A percentile compares a stretch with the other conserved stretches of the same genome.
These are phyloP conservation scores for Fusarium sp. DNA, from an alignment of 2,329 filamentous ascomycete species.

Conservation along the genomic window DNA sequence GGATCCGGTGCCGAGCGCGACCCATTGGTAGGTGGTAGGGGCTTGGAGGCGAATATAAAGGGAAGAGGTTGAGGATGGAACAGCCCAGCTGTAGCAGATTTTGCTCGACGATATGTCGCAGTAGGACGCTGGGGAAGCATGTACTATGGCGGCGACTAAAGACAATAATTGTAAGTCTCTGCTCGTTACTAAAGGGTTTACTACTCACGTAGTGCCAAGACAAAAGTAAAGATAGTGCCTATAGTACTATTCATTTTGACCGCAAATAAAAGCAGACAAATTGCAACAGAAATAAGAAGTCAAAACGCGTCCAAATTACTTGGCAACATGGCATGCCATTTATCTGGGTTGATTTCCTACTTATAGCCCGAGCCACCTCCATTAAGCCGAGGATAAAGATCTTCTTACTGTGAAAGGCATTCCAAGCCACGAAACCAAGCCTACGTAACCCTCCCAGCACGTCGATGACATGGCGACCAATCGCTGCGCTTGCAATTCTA, in stretches of 20 bases:
- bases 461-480: background rate
- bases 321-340: background rate
- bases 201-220: background rate
- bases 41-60: background rate
- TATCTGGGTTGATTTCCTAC: background rate
- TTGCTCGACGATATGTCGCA: background rate
- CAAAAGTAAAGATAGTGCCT: background rate
- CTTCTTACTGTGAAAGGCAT: background rate
- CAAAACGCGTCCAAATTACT: background rate
- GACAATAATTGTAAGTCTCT: background rate
- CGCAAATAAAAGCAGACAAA: fast-evolving
- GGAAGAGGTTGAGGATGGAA: background rate
- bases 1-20: background rate
- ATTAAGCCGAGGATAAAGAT: background rate
- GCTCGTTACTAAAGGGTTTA: fast-evolving
- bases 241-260: background rate
- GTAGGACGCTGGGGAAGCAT: background rate
- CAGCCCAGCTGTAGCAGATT: constrained; percentile 8
- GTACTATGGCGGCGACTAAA: background rate
- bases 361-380: background rate
- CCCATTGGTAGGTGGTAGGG: background rate
- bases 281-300: background rate
- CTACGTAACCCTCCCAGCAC: background rate
- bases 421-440: background rate
- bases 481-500: fast-evolving